A percentile compares a stretch with the other conserved stretches of the same genome.
These are phyloP conservation scores for Penicillium vulpinum DNA, from an alignment of 2,329 filamentous ascomycete species.

Conservation along the genomic window DNA sequence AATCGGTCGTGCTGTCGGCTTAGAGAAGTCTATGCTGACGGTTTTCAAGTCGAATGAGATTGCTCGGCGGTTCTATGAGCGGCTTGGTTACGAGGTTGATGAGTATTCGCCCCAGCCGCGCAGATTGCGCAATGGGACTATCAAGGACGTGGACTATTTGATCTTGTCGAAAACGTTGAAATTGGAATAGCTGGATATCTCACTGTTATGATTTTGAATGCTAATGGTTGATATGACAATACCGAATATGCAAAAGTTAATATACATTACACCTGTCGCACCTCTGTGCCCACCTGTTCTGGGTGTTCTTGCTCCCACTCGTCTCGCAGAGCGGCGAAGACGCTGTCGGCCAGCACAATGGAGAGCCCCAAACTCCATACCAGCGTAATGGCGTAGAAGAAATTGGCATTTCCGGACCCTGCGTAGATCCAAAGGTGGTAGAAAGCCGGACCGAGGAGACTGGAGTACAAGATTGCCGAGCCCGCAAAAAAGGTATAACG, in stretches of 20 bases:
- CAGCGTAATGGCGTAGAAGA: conserved; percentile 98
- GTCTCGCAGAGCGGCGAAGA: conserved; percentile 86
- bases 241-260: conserved; percentile 5
- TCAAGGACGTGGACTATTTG: conserved; percentile 53
- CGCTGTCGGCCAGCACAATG: conserved; percentile 78
- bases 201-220: neutral
- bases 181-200: neutral
- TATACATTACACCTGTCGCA: conserved; percentile 70
- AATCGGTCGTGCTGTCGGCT: conserved; percentile 47
- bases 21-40: conserved; percentile 62
- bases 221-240: neutral
- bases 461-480: conserved; percentile 80
- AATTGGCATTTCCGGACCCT: conserved; percentile 96
- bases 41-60: conserved; percentile 55
- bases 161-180: conserved; percentile 53
- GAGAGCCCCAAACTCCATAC: conserved; percentile 94
- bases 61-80: conserved; percentile 53
- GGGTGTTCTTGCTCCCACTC: conserved; percentile 93
- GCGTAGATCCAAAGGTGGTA: conserved; percentile 98
- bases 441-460: conserved; percentile 87
- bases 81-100: conserved; percentile 54
- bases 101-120: conserved; percentile 54
- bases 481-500: conserved; percentile 87
- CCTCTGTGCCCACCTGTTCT: conserved; percentile 84
- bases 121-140: conserved; percentile 50